Conservation (phyloP, 192 early-diverging fungal genomes). For the Coemansia sp. region DNA sequence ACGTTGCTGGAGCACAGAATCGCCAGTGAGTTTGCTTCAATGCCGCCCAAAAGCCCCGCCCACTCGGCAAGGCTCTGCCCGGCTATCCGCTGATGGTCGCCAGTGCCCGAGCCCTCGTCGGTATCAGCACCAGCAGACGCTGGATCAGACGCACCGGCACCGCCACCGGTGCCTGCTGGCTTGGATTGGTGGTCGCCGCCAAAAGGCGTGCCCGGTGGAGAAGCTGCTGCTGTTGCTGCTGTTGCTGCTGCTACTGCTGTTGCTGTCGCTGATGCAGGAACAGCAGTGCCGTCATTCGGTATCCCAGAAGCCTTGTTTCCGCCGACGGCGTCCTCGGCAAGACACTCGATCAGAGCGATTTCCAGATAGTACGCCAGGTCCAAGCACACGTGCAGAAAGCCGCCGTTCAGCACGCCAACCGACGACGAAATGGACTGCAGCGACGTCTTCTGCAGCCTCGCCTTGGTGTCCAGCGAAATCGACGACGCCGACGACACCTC, state of each 20-base stretch:
- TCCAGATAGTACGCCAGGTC: constrained; percentile 63
- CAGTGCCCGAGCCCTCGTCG: background rate
- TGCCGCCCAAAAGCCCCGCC: constrained; percentile 32
- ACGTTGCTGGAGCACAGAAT: constrained; percentile 48
- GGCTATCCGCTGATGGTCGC: constrained; percentile 13
- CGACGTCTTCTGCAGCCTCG: constrained; percentile 24
- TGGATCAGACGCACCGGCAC: background rate
- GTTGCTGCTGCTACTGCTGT: background rate
- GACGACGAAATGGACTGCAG: background rate
- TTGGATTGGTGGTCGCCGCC: too few relatives aligned
- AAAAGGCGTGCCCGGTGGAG: background rate
- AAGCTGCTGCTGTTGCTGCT: background rate
- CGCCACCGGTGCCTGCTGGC: background rate
- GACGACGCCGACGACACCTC: constrained; percentile 27
- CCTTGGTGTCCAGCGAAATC: constrained; percentile 36
- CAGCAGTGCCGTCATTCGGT: background rate
- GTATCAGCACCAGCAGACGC: background rate
- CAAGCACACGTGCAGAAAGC: constrained; percentile 67
- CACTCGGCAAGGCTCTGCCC: constrained; percentile 29
- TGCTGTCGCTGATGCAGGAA: background rate
- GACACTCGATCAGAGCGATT: constrained; percentile 25
- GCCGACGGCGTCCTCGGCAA: constrained; percentile 5
- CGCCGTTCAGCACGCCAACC: constrained; percentile 45
- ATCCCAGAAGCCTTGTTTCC: background rate
- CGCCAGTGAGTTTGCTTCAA: constrained; percentile 46